Percentiles rank a stretch among this genome's conserved stretches.
phyloP scores from a whole-genome alignment of 1,139 yeast genomes.

The Zygosaccharomyces sapae region DNA sequence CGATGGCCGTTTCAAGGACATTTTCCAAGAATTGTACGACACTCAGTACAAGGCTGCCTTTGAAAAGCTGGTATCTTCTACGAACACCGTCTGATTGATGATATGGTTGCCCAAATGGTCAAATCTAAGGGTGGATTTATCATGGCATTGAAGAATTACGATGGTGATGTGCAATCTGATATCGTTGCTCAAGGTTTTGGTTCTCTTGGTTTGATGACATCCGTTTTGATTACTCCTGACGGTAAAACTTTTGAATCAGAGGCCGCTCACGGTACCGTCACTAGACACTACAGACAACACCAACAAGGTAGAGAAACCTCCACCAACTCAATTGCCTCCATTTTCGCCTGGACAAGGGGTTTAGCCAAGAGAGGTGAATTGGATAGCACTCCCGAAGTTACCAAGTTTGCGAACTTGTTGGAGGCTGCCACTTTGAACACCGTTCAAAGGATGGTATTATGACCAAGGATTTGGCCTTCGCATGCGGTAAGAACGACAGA shows the following conservation, averaged over 20 bases:
- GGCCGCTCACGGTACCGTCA: slow-evolving; percentile 86
- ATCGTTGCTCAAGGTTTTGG: slow-evolving; percentile 87
- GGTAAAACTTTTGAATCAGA: slow-evolving; percentile 79
- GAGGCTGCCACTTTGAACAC: slow-evolving; percentile 70
- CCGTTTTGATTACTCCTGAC: slow-evolving; percentile 79
- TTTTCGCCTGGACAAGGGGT: slow-evolving; percentile 86
- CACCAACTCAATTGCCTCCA: slow-evolving; percentile 79
- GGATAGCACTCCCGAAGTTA: slow-evolving; percentile 67
- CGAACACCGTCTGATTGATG: slow-evolving; percentile 80
- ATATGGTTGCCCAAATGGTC: slow-evolving; percentile 87
- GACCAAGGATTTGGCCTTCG: slow-evolving; percentile 81
- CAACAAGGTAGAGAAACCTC: slow-evolving; percentile 83
- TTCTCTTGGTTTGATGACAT: slow-evolving; percentile 78
- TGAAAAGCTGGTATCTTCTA: slow-evolving; percentile 66
- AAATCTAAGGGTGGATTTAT: slow-evolving; percentile 80
- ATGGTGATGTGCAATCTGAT: slow-evolving; percentile 83
- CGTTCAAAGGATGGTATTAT: slow-evolving; percentile 67
- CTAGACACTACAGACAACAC: slow-evolving; percentile 80
- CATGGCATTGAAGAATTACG: slow-evolving; percentile 79
- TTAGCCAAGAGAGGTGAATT: slow-evolving; percentile 74
- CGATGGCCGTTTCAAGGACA: slow-evolving; percentile 79
- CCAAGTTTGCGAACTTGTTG: slow-evolving; percentile 58
- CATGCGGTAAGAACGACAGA: slow-evolving; percentile 63
- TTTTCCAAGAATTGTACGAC: slow-evolving; percentile 65
- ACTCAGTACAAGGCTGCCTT: slow-evolving; percentile 52